These are phyloP conservation scores for Sporothrix luriei DNA, from an alignment of 2,329 filamentous ascomycete genomes.

Conservation along the genomic window DNA sequence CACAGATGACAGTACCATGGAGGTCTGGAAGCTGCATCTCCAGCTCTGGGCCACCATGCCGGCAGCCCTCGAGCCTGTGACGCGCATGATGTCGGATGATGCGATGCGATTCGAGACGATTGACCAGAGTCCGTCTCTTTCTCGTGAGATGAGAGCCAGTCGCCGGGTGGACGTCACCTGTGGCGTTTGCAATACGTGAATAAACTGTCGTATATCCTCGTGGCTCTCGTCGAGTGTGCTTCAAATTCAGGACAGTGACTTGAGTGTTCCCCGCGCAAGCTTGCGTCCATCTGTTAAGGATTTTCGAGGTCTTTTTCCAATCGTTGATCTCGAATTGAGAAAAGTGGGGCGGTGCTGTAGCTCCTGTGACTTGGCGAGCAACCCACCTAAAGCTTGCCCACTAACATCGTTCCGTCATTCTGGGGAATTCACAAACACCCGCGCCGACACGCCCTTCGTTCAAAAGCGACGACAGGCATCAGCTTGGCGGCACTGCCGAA, in stretches of 20 bases:
- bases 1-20: not conserved
- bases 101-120: not conserved
- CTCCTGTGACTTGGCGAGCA: constrained; percentile 14
- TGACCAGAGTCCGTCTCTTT: not conserved
- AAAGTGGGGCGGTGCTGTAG: constrained; percentile 11
- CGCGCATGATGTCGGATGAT: not conserved
- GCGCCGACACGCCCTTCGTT: not conserved
- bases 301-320: constrained; percentile 10
- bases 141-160: not conserved
- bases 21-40: not conserved
- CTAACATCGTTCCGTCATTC: not conserved
- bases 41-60: not conserved
- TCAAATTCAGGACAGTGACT: not conserved
- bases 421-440: not conserved
- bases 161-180: not conserved
- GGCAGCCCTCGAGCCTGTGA: not conserved
- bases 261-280: not conserved
- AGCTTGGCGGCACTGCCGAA: constrained; percentile 30
- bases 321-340: not conserved
- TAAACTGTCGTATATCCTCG: not conserved
- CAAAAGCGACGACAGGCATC: not conserved
- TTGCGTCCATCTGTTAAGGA: not conserved
- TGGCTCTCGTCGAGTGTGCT: not conserved
- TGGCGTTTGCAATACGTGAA: not conserved
- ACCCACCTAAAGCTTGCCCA: constrained; percentile 1